phyloP scores from a whole-genome alignment of 306 rosid species.

The Neltuma alba region DNA sequence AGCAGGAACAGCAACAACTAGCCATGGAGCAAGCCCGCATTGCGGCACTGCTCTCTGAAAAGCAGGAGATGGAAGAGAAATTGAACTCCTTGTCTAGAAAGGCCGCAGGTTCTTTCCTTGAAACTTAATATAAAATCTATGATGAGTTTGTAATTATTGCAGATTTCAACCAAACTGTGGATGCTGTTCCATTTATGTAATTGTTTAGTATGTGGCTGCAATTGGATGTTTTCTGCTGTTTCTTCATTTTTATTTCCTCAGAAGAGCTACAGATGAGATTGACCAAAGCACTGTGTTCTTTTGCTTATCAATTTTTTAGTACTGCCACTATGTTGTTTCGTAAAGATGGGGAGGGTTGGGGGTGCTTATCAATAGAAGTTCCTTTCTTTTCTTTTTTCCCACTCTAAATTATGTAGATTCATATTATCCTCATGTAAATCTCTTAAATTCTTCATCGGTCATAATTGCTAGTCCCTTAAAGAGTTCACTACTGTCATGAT shows the following conservation, averaged over 20 bases:
- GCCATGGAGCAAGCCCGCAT: constrained; percentile 64
- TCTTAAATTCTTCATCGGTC: constrained; percentile 6
- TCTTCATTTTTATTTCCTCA: constrained; percentile 9
- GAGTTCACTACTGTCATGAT: neutral
- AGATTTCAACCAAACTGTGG: constrained; percentile 23
- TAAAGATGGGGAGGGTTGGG: neutral
- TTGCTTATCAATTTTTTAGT: constrained; percentile 5
- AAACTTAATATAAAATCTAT: constrained; percentile 12
- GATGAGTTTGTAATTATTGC: neutral
- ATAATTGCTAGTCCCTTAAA: constrained; percentile 11
- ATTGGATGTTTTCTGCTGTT: constrained; percentile 10
- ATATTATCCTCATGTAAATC: neutral
- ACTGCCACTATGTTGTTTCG: neutral
- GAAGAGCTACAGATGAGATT: constrained; percentile 10
- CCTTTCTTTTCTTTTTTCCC: neutral
- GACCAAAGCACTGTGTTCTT: constrained; percentile 28
- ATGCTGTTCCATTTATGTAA: constrained; percentile 1
- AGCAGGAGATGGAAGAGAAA: constrained; percentile 81
- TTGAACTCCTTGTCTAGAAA: constrained; percentile 53
- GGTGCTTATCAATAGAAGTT: no score
- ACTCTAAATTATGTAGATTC: constrained; percentile 5
- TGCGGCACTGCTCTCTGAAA: constrained; percentile 65
- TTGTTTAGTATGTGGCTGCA: constrained; percentile 16
- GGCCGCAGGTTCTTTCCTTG: constrained; percentile 58
- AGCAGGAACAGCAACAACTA: constrained; percentile 73